phyloP scores from a whole-genome alignment of 1,284 basidiomycete genomes.

The Sanghuangporus sanghuang region DNA sequence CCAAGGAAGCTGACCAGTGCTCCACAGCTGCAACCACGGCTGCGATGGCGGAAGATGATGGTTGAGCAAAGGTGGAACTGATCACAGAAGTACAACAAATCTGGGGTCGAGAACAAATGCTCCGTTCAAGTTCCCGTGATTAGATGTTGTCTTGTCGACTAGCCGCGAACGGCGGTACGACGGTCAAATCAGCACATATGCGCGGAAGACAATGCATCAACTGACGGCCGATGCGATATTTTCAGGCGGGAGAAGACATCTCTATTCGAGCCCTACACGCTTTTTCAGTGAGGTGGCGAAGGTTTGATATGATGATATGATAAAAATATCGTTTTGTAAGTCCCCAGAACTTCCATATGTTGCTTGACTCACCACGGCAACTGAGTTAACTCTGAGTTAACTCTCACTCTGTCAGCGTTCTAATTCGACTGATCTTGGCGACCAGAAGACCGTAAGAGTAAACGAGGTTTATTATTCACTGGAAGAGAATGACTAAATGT shows the following conservation, averaged over 20 bases:
- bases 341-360: not conserved
- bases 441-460: not conserved
- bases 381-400: not conserved
- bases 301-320: not conserved
- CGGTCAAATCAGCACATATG: not conserved
- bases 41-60: not conserved
- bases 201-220: not conserved
- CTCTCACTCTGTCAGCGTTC: not conserved
- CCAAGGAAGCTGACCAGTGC: not conserved
- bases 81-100: not conserved
- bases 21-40: not conserved
- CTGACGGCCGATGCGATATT: not conserved
- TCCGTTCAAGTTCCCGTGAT: not conserved
- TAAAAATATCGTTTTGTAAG: not conserved
- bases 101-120: not conserved
- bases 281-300: not conserved
- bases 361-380: not conserved
- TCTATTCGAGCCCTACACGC: not conserved
- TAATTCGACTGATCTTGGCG: not conserved
- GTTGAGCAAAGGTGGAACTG: not conserved
- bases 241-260: not conserved
- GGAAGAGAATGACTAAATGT: slow-evolving; percentile 4
- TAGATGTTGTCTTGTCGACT: not conserved
- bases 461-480: slow-evolving; percentile 1
- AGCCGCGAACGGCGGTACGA: not conserved